A percentile compares a stretch with the other conserved stretches of the same genome.
Evolutionary conservation across 805 yeast species (phyloP).

Genomic region (Suhomyces pyralidae): DNA sequence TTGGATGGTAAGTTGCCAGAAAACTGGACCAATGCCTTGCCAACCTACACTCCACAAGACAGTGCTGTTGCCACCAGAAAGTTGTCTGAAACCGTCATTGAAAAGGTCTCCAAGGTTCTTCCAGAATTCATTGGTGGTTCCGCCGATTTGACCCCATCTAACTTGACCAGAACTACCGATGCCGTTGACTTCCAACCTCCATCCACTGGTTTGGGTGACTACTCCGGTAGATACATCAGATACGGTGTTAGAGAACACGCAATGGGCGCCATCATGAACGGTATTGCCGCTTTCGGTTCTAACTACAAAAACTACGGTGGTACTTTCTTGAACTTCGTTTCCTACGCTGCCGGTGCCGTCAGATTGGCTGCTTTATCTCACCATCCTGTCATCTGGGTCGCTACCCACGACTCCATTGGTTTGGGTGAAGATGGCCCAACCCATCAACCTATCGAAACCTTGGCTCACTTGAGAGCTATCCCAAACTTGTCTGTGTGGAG

Average conservation of each 20-base stretch:
- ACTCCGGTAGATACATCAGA: conserved; percentile 90
- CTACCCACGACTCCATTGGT: conserved; percentile 88
- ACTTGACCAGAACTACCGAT: conserved; percentile 82
- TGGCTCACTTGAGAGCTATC: conserved; percentile 80
- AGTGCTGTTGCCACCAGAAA: conserved; percentile 90
- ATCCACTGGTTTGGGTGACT: conserved; percentile 73
- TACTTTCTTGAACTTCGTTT: conserved; percentile 91
- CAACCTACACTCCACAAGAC: conserved; percentile 75
- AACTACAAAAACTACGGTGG: conserved; percentile 92
- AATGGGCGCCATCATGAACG: conserved; percentile 98
- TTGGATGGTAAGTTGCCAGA: conserved; percentile 72
- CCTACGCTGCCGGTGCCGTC: conserved; percentile 83
- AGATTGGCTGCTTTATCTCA: conserved; percentile 82
- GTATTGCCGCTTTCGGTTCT: conserved; percentile 88
- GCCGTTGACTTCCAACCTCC: conserved; percentile 94
- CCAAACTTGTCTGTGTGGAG: conserved; percentile 87
- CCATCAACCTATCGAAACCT: conserved; percentile 87
- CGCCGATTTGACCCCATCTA: conserved; percentile 96
- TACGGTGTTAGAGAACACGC: conserved; percentile 99
- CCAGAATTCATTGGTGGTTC: conserved; percentile 98
- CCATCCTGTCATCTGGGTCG: conserved; percentile 82
- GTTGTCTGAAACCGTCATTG: conserved; percentile 78
- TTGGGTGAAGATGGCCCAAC: conserved; percentile 94
- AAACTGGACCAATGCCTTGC: conserved; percentile 75
- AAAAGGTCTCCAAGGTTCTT: conserved; percentile 54